Base-by-base conservation (phyloP, 176 grass and related monocot species). In the Lolium perenne region DNA sequence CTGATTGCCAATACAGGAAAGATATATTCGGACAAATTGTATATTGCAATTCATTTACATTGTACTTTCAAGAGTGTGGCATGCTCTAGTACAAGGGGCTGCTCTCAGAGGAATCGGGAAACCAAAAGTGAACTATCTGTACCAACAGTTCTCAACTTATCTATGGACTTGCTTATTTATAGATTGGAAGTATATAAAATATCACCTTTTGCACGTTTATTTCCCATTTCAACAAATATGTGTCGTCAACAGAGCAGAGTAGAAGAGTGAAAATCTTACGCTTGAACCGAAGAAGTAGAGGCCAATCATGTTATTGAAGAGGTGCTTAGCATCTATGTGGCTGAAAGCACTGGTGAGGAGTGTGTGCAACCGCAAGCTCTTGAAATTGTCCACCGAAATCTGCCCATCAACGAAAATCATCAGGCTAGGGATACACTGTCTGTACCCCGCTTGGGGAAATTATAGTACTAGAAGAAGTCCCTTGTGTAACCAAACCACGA, bases 271-370 rank as follows among this genome's bases (percentile, higher is more conserved):
- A 26, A 6, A 74, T 59, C 88, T 91, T 94, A 95, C 93, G 87
- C 69, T 88, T 79, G 47, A 71, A 57, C 95, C 93, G 45, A 95
- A 98, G 88, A 94, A 94, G 89, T 88, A 98, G 78, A 98, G 78
- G 16, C 88, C 88, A 18, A 98, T 22, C 93, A 94, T 95, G 89
- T 95, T 95, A 64, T 74, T 64, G 59, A 95, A 5, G 26, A 98
- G 91, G 82, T 92, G 96, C 70, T 62, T 15, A 43, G 8, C 0
- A 15, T 91, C 79, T 55, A 38, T 59, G 78, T 98, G 93, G 80
- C 96, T 98, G 82, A 98, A 98, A 38, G 96, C 93, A 82, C 65
- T 88, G 0, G 91, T 98, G 78, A 98, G 87, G 87, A 98, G 56
- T 4, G 96, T 95, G 78, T 95, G 96, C 86, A 91, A 45, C 13